Percentiles rank a stretch among this genome's conserved stretches.
These are phyloP conservation scores for Chrysochromulina parva DNA, from an alignment of 78 protist species.

Conservation along the genomic window DNA sequence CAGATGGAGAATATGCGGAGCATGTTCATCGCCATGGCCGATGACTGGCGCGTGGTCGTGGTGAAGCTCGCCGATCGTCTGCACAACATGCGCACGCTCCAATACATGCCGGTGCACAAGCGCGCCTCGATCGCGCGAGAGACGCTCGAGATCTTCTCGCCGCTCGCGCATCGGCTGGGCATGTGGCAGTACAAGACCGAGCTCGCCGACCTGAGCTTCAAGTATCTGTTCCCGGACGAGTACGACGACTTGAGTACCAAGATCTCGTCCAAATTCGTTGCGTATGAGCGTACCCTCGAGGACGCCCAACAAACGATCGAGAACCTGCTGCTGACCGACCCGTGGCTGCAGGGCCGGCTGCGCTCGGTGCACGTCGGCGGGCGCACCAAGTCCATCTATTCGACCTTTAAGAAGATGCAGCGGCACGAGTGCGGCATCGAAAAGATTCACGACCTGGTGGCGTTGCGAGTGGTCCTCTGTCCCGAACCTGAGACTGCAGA, in stretches of 20 bases:
- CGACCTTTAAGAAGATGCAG: not conserved
- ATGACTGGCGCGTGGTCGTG: slow-evolving; percentile 38
- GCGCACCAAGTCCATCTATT: not conserved
- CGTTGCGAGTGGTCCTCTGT: slow-evolving; percentile 4
- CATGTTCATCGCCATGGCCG: slow-evolving; percentile 36
- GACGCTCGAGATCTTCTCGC: slow-evolving; percentile 31
- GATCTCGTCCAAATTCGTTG: not conserved
- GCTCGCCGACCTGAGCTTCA: not conserved
- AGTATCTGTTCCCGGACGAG: not conserved
- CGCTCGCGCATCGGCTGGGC: slow-evolving; percentile 29
- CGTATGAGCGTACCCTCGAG: not conserved
- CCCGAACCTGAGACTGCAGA: not conserved
- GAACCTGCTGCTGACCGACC: not conserved
- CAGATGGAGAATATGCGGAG: slow-evolving; percentile 21
- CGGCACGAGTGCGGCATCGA: not conserved
- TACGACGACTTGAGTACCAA: not conserved
- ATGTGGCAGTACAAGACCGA: not conserved
- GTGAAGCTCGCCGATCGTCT: slow-evolving; percentile 50
- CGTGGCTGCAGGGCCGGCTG: not conserved
- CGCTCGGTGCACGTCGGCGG: not conserved
- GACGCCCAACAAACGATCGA: not conserved
- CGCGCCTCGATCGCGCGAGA: slow-evolving; percentile 19
- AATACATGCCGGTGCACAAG: slow-evolving; percentile 32
- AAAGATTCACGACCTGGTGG: not conserved
- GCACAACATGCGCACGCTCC: slow-evolving; percentile 50